Percentiles rank a stretch among this genome's conserved stretches.
Evolutionary conservation across 495 filamentous ascomycete species (phyloP).

Genomic region (Aspergillus affinis): DNA sequence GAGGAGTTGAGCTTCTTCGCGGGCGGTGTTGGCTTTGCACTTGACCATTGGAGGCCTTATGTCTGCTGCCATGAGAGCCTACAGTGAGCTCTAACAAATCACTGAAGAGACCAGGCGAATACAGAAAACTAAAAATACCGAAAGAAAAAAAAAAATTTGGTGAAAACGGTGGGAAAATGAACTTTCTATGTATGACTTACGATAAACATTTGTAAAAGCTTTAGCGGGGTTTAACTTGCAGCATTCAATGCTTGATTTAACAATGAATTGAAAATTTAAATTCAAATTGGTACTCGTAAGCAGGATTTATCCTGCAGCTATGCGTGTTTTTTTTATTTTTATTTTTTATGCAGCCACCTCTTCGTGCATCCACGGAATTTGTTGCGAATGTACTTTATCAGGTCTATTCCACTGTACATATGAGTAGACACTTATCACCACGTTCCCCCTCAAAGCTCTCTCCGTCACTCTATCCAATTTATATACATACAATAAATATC

Average conservation of each 20-base stretch:
- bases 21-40: conserved; percentile 39
- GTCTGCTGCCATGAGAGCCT: not conserved
- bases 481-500: too few species aligned
- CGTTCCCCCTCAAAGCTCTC: too few species aligned
- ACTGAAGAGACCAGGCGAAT: not conserved
- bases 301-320: too few species aligned
- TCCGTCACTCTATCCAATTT: too few species aligned
- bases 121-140: not conserved
- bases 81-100: not conserved
- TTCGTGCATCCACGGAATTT: too few species aligned
- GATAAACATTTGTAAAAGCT: not conserved
- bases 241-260: not conserved
- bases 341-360: too few species aligned
- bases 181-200: not conserved
- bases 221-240: not conserved
- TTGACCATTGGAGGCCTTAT: conserved; percentile 31
- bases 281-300: not conserved
- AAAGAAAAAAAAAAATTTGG: not conserved
- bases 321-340: too few species aligned
- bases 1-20: conserved; percentile 49
- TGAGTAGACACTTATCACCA: too few species aligned
- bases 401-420: too few species aligned
- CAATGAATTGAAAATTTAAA: not conserved
- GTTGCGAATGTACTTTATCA: too few species aligned
- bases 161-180: not conserved